Evolutionary conservation across 2,329 filamentous ascomycete species (phyloP).

Genomic region (Aspergillus sp.): DNA sequence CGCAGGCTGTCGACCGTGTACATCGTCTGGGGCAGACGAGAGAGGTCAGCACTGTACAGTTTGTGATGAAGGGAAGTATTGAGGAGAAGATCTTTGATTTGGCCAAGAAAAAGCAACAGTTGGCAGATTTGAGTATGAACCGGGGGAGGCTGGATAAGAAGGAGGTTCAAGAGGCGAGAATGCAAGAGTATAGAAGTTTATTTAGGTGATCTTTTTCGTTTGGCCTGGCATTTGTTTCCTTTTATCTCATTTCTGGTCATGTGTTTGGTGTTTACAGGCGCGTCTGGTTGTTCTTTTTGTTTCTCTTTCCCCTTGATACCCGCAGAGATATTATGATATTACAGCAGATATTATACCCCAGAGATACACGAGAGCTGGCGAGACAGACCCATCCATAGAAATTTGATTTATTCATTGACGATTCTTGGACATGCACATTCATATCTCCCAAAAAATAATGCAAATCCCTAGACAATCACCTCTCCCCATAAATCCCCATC

Average conservation of each 20-base stretch:
- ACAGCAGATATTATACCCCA: no score
- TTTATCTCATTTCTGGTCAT: background rate
- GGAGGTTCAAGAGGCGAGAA: conserved; percentile 56
- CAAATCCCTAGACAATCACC: background rate
- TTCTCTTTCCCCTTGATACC: conserved; percentile 2
- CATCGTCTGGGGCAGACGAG: conserved; percentile 85
- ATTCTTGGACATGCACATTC: background rate
- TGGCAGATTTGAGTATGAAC: conserved; percentile 83
- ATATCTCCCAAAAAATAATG: background rate
- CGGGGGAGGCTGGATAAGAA: conserved; percentile 52
- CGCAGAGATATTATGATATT: background rate
- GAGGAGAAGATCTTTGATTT: conserved; percentile 89
- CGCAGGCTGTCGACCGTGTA: conserved; percentile 89
- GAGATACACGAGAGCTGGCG: no score
- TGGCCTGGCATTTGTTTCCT: conserved; percentile 1
- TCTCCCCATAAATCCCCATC: conserved; percentile 28
- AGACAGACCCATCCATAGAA: no score
- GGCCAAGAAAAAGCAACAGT: conserved; percentile 84
- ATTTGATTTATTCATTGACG: no score
- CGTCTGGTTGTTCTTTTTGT: background rate
- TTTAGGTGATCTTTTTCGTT: conserved; percentile 39
- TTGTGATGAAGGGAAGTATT: conserved; percentile 84
- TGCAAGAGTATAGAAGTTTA: conserved; percentile 55
- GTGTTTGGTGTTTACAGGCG: background rate
- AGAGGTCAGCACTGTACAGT: conserved; percentile 78